Evolutionary conservation across 2,329 filamentous ascomycete species (phyloP).

Genomic region (Amauroascus niger): DNA sequence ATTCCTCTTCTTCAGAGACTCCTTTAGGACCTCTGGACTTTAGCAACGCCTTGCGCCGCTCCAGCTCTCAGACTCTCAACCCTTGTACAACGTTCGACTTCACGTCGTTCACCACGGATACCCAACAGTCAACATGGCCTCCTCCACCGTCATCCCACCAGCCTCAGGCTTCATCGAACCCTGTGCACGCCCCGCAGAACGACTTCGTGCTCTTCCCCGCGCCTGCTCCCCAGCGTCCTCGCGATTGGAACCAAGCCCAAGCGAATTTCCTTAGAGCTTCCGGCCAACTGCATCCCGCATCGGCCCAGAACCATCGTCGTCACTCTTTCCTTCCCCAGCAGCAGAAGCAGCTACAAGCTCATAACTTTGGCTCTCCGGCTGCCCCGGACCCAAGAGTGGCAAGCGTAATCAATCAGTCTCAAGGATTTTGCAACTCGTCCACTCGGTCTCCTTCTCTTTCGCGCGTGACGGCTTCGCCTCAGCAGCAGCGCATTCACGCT

Average conservation of each 20-base stretch:
- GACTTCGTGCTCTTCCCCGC: conserved; percentile 7
- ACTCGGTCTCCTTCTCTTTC: conserved; percentile 29
- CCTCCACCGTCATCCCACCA: conserved; percentile 33
- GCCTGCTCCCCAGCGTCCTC: not conserved
- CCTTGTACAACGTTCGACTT: conserved; percentile 34
- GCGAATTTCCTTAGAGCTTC: conserved; percentile 5
- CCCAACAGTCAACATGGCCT: conserved; percentile 40
- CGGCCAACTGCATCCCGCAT: not conserved
- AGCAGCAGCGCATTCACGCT: conserved; percentile 26
- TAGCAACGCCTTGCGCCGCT: conserved; percentile 36
- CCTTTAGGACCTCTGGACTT: conserved; percentile 41
- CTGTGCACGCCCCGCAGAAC: conserved; percentile 18
- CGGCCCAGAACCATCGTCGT: conserved; percentile 1
- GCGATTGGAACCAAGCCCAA: not conserved
- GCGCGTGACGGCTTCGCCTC: conserved; percentile 23
- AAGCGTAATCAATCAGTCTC: conserved; percentile 31
- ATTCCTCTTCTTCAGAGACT: conserved; percentile 34
- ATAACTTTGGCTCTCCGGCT: conserved; percentile 28
- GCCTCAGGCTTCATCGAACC: conserved; percentile 33
- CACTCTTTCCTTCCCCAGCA: conserved; percentile 13
- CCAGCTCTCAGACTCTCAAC: conserved; percentile 30
- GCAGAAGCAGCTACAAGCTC: conserved; percentile 26
- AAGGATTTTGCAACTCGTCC: conserved; percentile 33
- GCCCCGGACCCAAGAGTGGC: conserved; percentile 32
- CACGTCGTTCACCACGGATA: conserved; percentile 43